Conservation (phyloP, 2,329 filamentous ascomycete species). For the Paracamarosporium sp. region DNA sequence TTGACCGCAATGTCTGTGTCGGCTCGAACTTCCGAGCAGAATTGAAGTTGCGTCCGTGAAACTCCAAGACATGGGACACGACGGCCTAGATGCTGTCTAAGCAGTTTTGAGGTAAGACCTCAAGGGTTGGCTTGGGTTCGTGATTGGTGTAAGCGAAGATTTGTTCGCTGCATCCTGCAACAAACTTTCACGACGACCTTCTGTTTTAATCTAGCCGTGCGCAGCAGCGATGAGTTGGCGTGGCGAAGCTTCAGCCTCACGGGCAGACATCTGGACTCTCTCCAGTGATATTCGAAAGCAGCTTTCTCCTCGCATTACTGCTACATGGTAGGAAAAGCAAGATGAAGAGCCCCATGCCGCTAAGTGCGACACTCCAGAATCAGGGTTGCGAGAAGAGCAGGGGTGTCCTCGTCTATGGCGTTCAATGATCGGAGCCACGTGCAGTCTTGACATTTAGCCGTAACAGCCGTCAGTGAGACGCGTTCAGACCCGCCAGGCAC, state of each 20-base stretch:
- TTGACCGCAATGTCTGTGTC: background rate
- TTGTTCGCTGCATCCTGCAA: conserved; percentile 18
- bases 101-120: conserved; percentile 5
- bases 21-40: background rate
- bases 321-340: background rate
- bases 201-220: conserved; percentile 12
- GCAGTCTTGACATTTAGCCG: conserved; percentile 24
- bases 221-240: background rate
- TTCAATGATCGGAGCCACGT: conserved; percentile 21
- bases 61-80: background rate
- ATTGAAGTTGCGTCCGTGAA: background rate
- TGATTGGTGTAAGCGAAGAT: conserved; percentile 25
- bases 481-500: background rate
- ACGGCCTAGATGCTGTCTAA: conserved; percentile 3
- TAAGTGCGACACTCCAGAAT: conserved; percentile 6
- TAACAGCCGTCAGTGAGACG: background rate
- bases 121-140: background rate
- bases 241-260: background rate
- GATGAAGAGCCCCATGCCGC: conserved; percentile 8
- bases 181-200: conserved; percentile 6
- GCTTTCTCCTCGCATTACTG: background rate
- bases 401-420: conserved; percentile 20
- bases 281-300: conserved; percentile 1
- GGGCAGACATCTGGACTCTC: background rate
- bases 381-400: conserved; percentile 2